A percentile compares a stretch with the other conserved stretches of the same genome.
Conservation (phyloP, 345 rosid species). For the Psidium friedrichsthalianum region DNA sequence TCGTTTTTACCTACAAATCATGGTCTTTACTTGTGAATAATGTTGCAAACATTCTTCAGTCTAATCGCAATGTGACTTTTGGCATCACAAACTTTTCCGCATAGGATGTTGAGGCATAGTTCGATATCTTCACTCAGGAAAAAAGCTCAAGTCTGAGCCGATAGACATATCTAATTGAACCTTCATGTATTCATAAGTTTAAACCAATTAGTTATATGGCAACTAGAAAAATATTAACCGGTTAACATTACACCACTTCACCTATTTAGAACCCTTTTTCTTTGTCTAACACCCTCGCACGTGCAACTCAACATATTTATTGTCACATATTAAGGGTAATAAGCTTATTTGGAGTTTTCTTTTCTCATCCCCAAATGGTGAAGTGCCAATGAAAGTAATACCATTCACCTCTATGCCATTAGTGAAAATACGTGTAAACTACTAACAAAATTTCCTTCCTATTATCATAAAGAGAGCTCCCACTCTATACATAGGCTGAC, state of each 20-base stretch:
- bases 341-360: not conserved
- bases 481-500: not conserved
- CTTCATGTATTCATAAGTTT: too few relatives aligned
- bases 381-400: not conserved
- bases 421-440: not conserved
- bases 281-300: too few relatives aligned
- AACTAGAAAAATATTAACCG: too few relatives aligned
- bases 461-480: not conserved
- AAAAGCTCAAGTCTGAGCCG: too few relatives aligned
- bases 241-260: not conserved
- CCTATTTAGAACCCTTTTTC: too few relatives aligned
- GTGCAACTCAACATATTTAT: too few relatives aligned
- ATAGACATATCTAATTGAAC: too few relatives aligned
- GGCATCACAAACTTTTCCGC: accelerated
- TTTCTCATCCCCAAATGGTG: not conserved
- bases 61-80: not conserved
- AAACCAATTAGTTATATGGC: too few relatives aligned
- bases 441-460: not conserved
- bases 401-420: not conserved
- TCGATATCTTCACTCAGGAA: too few relatives aligned
- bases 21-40: too few relatives aligned
- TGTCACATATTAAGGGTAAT: not conserved
- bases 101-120: too few relatives aligned
- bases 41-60: not conserved
- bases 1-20: too few relatives aligned